Evolutionary conservation across 2,329 filamentous ascomycete genomes (phyloP).

Genomic region (Trichoderma sp.): DNA sequence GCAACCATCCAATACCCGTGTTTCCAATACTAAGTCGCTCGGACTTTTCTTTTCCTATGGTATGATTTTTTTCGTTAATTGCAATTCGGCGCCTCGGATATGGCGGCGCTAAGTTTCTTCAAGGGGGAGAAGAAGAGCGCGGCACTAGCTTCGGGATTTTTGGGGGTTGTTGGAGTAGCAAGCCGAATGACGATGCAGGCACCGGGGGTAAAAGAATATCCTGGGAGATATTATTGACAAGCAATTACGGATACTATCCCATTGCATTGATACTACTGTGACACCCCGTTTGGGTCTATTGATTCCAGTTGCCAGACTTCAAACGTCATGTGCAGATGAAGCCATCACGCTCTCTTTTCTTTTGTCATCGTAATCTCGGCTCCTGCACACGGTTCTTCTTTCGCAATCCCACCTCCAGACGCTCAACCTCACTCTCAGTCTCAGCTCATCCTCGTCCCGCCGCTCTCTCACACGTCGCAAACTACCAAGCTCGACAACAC

Average conservation of each 20-base stretch:
- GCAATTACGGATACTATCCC: neutral
- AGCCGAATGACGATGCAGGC: neutral
- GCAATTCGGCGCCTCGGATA: neutral
- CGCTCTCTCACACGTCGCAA: neutral
- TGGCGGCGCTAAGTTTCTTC: neutral
- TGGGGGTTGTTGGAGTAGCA: neutral
- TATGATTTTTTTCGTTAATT: neutral
- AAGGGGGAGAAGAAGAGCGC: neutral
- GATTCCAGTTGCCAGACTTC: neutral
- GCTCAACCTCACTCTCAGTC: neutral
- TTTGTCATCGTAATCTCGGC: neutral
- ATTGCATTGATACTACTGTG: neutral
- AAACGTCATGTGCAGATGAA: neutral
- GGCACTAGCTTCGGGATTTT: constrained; percentile 6
- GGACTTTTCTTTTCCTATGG: neutral
- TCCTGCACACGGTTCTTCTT: neutral
- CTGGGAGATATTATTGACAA: too few relatives aligned
- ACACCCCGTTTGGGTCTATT: neutral
- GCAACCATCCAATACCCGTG: neutral
- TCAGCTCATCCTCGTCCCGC: neutral
- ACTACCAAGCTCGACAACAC: neutral
- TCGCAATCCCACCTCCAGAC: neutral
- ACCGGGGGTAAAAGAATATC: neutral
- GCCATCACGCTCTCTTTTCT: neutral
- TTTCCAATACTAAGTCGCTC: neutral